phyloP scores from a whole-genome alignment of 164 flowering plant genomes.

The Vitis riparia region DNA sequence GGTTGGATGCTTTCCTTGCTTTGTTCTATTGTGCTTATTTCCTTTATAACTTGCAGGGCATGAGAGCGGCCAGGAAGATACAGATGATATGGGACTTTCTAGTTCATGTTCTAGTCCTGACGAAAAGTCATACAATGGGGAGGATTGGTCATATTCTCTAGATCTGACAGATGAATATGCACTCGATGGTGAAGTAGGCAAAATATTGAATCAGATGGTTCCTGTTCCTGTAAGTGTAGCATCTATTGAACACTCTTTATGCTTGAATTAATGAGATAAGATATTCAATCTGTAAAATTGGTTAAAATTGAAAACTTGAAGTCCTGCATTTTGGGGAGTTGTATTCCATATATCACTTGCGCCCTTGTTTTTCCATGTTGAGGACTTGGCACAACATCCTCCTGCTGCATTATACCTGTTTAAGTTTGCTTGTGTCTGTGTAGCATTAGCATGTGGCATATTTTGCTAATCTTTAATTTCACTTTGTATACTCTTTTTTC shows the following conservation, averaged over 20 bases:
- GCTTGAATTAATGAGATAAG: not conserved
- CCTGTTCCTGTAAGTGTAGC: conserved; percentile 74
- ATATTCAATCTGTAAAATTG: not conserved
- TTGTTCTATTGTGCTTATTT: conserved; percentile 4
- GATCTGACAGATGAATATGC: conserved; percentile 61
- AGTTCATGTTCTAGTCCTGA: conserved; percentile 73
- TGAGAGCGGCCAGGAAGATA: conserved; percentile 42
- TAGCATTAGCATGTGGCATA: not conserved
- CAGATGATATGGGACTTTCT: conserved; percentile 45
- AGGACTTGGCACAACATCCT: not conserved
- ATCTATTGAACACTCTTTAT: not conserved
- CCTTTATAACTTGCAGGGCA: conserved; percentile 33
- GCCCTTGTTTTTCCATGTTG: not conserved
- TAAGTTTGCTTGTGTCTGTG: not conserved
- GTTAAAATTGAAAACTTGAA: not conserved
- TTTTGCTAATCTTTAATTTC: not conserved
- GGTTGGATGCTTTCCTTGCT: not conserved
- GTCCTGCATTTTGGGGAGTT: not conserved
- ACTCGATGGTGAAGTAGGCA: conserved; percentile 77
- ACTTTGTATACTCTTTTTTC: no score
- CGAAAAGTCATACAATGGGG: conserved; percentile 42
- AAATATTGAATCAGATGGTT: conserved; percentile 75
- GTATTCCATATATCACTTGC: not conserved
- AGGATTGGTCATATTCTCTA: conserved; percentile 45
- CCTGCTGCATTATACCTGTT: not conserved